phyloP scores from a whole-genome alignment of 1,284 basidiomycete species.

The Xerocomus amazonicus region DNA sequence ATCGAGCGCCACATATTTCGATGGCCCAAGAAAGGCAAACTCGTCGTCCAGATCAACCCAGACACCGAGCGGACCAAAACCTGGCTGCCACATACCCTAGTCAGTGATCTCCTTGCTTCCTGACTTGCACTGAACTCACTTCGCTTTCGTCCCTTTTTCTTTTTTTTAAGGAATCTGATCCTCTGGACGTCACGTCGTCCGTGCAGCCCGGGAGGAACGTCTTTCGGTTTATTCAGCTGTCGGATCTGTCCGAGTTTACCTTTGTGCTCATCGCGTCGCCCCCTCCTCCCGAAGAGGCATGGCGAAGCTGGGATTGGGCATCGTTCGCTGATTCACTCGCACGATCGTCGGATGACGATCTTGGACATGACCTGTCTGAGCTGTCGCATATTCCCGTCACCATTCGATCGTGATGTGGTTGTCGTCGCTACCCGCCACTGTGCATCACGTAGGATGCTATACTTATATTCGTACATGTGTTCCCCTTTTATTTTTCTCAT shows the following conservation, averaged over 20 bases:
- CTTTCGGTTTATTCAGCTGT: constrained; percentile 31
- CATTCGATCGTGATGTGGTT: constrained; percentile 17
- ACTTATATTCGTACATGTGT: background rate
- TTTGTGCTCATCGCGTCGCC: constrained; percentile 27
- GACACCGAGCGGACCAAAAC: constrained; percentile 21
- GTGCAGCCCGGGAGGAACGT: constrained; percentile 29
- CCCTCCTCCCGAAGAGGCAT: constrained; percentile 19
- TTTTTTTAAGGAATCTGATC: constrained; percentile 14
- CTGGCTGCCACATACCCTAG: constrained; percentile 29
- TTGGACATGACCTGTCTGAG: constrained; percentile 13
- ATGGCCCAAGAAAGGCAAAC: constrained; percentile 27
- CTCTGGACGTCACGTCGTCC: constrained; percentile 29
- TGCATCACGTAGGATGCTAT: background rate
- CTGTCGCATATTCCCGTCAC: constrained; percentile 19
- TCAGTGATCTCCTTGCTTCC: constrained; percentile 6
- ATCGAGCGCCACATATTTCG: constrained; percentile 3
- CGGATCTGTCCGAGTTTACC: constrained; percentile 28
- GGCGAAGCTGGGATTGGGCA: constrained; percentile 26
- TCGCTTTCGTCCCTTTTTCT: no score
- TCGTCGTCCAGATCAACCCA: constrained; percentile 31
- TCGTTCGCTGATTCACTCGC: constrained; percentile 9
- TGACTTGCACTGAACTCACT: background rate
- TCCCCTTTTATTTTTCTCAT: no score
- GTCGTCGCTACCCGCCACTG: no score
- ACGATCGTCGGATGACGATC: background rate